Evolutionary conservation across 257 asterid species (phyloP).

Genomic region (Anisodus acutangulus): DNA sequence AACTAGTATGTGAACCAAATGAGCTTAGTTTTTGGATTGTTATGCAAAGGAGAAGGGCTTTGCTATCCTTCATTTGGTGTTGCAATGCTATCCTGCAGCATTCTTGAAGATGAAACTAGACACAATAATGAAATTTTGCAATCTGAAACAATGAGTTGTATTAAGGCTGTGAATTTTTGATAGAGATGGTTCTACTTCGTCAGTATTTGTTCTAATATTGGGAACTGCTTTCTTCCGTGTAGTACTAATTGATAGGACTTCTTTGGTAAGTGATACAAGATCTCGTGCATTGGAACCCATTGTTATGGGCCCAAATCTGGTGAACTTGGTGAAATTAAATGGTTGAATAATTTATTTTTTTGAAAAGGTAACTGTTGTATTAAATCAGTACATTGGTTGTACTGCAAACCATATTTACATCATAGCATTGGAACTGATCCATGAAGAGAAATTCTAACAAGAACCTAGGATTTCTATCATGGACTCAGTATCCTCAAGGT

Average conservation of each 20-base stretch:
- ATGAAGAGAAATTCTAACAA: too few species aligned
- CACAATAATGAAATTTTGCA: not conserved
- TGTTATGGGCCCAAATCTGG: not conserved
- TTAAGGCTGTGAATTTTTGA: conserved; percentile 26
- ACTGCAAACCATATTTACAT: too few species aligned
- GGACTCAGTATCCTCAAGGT: too few species aligned
- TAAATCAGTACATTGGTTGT: too few species aligned
- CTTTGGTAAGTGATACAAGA: not conserved
- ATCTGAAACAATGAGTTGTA: conserved; percentile 9
- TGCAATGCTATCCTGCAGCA: not conserved
- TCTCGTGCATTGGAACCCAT: not conserved
- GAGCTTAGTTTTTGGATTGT: not conserved
- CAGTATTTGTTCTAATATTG: not conserved
- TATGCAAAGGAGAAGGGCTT: not conserved
- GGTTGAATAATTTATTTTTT: not conserved
- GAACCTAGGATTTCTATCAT: too few species aligned
- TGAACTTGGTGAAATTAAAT: not conserved
- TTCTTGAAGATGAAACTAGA: conserved; percentile 22
- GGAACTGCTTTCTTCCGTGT: not conserved
- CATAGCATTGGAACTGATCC: too few species aligned
- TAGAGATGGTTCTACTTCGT: not conserved
- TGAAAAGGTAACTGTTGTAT: too few species aligned
- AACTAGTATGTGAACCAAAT: not conserved
- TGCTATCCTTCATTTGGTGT: not conserved
- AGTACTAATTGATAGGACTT: not conserved